Conservation (phyloP, 768 basidiomycete genomes). For the Clitopilus hobsonii region DNA sequence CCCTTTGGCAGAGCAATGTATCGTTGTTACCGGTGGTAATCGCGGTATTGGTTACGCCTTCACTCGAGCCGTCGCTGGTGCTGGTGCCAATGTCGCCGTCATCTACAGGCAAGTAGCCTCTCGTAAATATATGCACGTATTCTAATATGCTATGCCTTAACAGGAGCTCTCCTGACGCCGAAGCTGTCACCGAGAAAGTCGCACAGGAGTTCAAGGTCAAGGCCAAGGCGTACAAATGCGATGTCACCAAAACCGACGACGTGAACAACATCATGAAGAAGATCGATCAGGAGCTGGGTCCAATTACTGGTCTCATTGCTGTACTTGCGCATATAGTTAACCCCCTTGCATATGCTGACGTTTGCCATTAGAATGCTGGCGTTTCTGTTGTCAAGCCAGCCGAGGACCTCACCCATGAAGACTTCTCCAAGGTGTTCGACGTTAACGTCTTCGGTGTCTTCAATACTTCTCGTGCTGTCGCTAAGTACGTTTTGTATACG, state of each 20-base stretch:
- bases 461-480: slow-evolving; percentile 55
- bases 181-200: slow-evolving; percentile 41
- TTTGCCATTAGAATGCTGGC: slow-evolving; percentile 46
- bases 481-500: slow-evolving; percentile 31
- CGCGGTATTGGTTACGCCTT: slow-evolving; percentile 57
- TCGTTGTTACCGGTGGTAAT: slow-evolving; percentile 60
- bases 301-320: slow-evolving; percentile 52
- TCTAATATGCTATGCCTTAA: not conserved
- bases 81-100: slow-evolving; percentile 56
- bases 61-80: slow-evolving; percentile 45
- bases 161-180: slow-evolving; percentile 46
- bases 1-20: slow-evolving; percentile 31
- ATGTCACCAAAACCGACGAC: slow-evolving; percentile 44
- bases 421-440: slow-evolving; percentile 50
- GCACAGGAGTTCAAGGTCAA: slow-evolving; percentile 39
- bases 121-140: not conserved
- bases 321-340: slow-evolving; percentile 24
- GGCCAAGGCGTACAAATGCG: slow-evolving; percentile 54
- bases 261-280: slow-evolving; percentile 38
- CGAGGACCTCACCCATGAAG: slow-evolving; percentile 46
- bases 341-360: not conserved
- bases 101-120: slow-evolving; percentile 42
- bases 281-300: slow-evolving; percentile 45
- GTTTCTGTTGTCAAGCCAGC: slow-evolving; percentile 62
- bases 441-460: slow-evolving; percentile 67